Conservation (phyloP, 139 green algal species). For the Closterium sp. region DNA sequence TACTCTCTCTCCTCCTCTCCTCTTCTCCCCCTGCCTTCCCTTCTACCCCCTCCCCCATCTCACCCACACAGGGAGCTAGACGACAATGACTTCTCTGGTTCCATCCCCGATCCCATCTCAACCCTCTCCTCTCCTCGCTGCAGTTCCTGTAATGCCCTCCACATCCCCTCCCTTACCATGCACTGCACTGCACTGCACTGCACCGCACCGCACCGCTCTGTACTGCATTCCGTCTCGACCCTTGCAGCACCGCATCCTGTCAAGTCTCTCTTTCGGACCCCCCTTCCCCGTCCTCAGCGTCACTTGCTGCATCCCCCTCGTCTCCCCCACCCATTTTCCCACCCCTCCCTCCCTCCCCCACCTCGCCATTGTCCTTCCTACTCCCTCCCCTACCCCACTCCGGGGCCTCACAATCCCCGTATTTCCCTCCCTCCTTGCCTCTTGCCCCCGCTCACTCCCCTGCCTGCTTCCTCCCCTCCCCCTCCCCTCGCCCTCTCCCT, state of each 20-base stretch:
- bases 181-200: too few species aligned
- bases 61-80: not conserved
- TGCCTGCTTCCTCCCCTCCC: not conserved
- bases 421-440: too few species aligned
- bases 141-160: not conserved
- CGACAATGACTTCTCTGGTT: not conserved
- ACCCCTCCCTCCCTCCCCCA: not conserved
- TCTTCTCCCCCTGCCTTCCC: not conserved
- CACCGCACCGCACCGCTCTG: too few species aligned
- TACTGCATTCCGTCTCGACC: too few species aligned
- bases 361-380: too few species aligned
- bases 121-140: not conserved
- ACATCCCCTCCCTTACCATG: too few species aligned
- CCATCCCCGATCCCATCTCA: not conserved
- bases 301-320: not conserved
- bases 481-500: not conserved
- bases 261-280: too few species aligned
- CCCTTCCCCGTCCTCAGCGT: too few species aligned
- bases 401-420: too few species aligned
- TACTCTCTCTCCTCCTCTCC: not conserved
- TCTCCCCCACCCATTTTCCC: not conserved
- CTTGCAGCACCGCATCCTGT: too few species aligned
- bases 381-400: too few species aligned
- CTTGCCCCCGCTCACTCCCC: too few species aligned
- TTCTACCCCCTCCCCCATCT: not conserved